These are phyloP conservation scores for Viridothelium virens DNA, from an alignment of 495 filamentous ascomycete genomes.

Conservation along the genomic window DNA sequence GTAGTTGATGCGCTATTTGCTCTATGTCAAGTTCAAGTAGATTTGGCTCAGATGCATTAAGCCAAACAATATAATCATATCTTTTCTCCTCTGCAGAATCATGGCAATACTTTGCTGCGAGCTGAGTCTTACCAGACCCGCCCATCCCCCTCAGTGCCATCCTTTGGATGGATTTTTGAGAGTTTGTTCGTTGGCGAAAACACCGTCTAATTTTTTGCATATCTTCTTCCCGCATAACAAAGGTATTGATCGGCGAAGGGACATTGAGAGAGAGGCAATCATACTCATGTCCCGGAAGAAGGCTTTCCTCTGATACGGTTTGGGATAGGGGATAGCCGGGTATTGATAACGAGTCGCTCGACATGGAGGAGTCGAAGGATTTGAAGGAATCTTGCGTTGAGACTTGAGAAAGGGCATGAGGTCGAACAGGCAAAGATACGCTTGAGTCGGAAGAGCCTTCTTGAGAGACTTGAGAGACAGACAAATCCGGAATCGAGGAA, in stretches of 20 bases:
- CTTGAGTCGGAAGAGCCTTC: too few species aligned
- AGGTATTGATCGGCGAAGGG: not conserved
- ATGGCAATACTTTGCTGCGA: not conserved
- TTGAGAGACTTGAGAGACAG: too few species aligned
- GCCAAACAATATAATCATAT: not conserved
- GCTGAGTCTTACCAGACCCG: not conserved
- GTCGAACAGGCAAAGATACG: too few species aligned
- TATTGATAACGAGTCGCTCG: too few species aligned
- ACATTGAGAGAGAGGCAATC: not conserved
- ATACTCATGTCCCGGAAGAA: too few species aligned
- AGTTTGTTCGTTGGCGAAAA: not conserved
- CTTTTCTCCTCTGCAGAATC: not conserved
- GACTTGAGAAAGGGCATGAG: too few species aligned
- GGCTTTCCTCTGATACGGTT: too few species aligned
- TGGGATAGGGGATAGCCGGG: too few species aligned
- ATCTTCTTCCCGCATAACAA: conserved; percentile 1
- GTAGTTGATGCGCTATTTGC: not conserved
- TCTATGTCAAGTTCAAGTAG: not conserved
- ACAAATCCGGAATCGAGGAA: too few species aligned
- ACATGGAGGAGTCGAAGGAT: too few species aligned
- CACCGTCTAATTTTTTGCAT: not conserved
- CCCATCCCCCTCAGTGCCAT: not conserved
- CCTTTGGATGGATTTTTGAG: not conserved
- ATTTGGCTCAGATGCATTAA: not conserved
- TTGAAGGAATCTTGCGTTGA: too few species aligned